Evolutionary conservation across 129 eudicot genomes (phyloP).

Genomic region (Ambrosia trifida): DNA sequence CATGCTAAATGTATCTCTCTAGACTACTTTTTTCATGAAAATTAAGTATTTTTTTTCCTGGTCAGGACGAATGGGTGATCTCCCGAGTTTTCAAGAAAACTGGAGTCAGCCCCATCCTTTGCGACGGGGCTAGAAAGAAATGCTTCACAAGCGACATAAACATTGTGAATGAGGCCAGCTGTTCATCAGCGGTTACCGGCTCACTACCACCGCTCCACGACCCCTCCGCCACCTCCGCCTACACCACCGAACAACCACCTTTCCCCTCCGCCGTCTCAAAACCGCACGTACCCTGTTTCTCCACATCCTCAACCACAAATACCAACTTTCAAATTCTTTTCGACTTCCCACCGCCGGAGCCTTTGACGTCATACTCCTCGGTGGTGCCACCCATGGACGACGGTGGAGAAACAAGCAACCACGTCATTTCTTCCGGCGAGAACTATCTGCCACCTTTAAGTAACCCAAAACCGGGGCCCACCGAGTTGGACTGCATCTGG

Average conservation of each 20-base stretch:
- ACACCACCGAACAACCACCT: no score
- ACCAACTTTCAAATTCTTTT: constrained; percentile 27
- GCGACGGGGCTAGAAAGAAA: constrained; percentile 50
- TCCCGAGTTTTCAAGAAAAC: constrained; percentile 79
- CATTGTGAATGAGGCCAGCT: constrained; percentile 41
- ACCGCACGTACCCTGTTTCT: constrained; percentile 99
- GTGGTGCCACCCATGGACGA: constrained; percentile 37
- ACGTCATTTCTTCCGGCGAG: constrained; percentile 19
- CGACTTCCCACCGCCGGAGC: constrained; percentile 45
- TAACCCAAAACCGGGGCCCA: constrained; percentile 44
- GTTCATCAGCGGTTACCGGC: constrained; percentile 53
- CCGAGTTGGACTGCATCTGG: constrained; percentile 89
- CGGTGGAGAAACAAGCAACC: constrained; percentile 32
- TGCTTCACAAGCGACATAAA: constrained; percentile 23
- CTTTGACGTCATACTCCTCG: constrained; percentile 31
- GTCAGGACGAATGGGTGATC: constrained; percentile 93
- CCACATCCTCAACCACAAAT: constrained; percentile 56
- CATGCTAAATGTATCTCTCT: no score
- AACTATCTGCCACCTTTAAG: constrained; percentile 40
- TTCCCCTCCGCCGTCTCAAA: constrained; percentile 25
- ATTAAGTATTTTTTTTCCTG: no score
- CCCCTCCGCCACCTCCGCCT: constrained; percentile 36
- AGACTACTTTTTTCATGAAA: no score
- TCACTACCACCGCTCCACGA: constrained; percentile 60
- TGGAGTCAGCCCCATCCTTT: constrained; percentile 31